A percentile compares a stretch with the other conserved stretches of the same genome.
Evolutionary conservation across 1,139 yeast species (phyloP).

Genomic region (Yamadazyma blattariae): DNA sequence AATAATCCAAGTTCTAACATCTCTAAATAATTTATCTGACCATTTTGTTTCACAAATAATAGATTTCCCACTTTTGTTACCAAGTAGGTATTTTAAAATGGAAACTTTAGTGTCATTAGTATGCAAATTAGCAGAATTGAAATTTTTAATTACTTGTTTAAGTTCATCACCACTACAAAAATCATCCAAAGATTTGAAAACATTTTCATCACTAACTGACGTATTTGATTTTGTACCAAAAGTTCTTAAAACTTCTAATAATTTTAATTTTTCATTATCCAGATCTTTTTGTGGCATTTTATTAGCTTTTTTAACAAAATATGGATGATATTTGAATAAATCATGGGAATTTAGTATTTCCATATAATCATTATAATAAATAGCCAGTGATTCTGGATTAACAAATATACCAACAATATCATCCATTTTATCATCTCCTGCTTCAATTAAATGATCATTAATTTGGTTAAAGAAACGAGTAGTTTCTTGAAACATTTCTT

Average conservation of each 20-base stretch:
- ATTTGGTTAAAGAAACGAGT: conserved; percentile 20
- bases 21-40: conserved; percentile 21
- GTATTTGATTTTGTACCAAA: conserved; percentile 25
- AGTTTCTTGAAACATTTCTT: conserved; percentile 25
- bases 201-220: neutral
- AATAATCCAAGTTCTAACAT: conserved; percentile 32
- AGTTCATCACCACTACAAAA: conserved; percentile 5
- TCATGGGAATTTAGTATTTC: conserved; percentile 16
- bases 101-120: conserved; percentile 29
- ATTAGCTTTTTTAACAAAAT: neutral
- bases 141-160: conserved; percentile 9
- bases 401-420: conserved; percentile 23
- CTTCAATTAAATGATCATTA: conserved; percentile 14
- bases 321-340: conserved; percentile 9
- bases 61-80: conserved; percentile 16
- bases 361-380: conserved; percentile 23
- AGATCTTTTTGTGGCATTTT: conserved; percentile 12
- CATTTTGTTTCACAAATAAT: conserved; percentile 25
- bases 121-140: conserved; percentile 10
- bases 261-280: conserved; percentile 32
- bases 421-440: conserved; percentile 8
- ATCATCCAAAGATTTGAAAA: conserved; percentile 5
- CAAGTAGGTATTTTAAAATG: conserved; percentile 41
- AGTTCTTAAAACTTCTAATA: conserved; percentile 37
- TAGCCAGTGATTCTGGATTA: conserved; percentile 2